Evolutionary conservation across 2,329 filamentous ascomycete species (phyloP), one percentile per base, ranked within the genome.

Genomic region (Penicillium verrucosum): DNA sequence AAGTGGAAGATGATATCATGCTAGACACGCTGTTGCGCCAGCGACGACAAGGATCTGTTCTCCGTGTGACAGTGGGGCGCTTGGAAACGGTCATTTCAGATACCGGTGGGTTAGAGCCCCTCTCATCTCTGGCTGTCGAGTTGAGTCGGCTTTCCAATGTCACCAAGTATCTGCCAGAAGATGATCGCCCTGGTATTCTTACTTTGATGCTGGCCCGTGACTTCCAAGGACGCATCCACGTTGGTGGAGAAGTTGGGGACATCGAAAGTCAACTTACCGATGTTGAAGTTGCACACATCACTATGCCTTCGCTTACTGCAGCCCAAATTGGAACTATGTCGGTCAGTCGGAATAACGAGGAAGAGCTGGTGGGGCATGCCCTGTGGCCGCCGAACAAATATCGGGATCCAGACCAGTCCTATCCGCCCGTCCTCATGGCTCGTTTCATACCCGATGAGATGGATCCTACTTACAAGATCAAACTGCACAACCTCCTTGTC

Each of bases 361-460:
- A 96, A 69, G 83, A 90, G 45, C 78, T 99, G 12, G 66, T 97
- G 5, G 86, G 86, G 40, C 85, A 83, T 62, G 78, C 84, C n/a
- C 66, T 84, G 9, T 46, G 41, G 48, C 70, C 76, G 4, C 62
- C 71, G 57, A 63, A 56, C 34, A 63, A 61, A 40, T 63, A 57
- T 38, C 53, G 68, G 37, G 56, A 49, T 32, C 25, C 46, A 29
- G 55, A 54, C 12, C 50, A 62, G 21, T 53, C 60, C 8, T 52
- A 57, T 16, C 64, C 74, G 16, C 86, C 87, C 0, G 90, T 92
- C 61, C 72, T 97, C 51, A 96, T 96, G 87, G 85, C 89, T 57
- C 85, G 94, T 48, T 89, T 96, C 77, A 89, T 99, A 62, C 91
- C 91, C 0, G 92, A 97, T 70, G 93, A 97, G 70, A 90, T 95